Base-by-base conservation (phyloP, 768 basidiomycete genomes). In the Leccinum subtestaceum region DNA sequence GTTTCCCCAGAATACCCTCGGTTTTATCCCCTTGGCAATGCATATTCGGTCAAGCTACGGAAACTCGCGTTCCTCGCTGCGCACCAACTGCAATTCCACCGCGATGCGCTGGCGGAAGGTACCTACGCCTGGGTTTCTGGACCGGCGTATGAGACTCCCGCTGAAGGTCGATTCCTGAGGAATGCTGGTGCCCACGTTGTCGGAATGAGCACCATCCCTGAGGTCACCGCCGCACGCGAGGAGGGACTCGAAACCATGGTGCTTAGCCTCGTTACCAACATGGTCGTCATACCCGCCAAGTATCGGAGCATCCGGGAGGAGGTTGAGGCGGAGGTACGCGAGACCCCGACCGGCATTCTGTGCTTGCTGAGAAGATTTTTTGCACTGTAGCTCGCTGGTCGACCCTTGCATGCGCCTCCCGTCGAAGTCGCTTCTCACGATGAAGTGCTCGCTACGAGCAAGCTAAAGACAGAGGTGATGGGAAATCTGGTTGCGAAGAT, bases 141-240 rank as follows among this genome's bases (percentile, higher is more conserved):
- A 0, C 93, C 94, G 13, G 90, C 91, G 8, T 95, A 95, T 68
- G 93, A 95, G 74, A 91, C 90, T 1, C 85, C 89, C 2, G 93
- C 91, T 0, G 93, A 96, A 65, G 93, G 92, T 32, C 78, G 86
- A 51, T 86, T 94, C 74, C 75, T 95, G 43, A 76, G 88, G 15
- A 73, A 75, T 8, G 85, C 84, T 0, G 93, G 93, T 3, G 93
- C 88, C 1, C 91, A 93, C 65, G 89, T 94, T n/a, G 93, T 95
- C 2, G 93, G 93, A 2, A 95, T 95, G 93, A 93, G 90, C 64
- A 95, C 94, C 0, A 83, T 95, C 15, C 93, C 93, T 0, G 93
- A 95, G 73, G 93, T 95, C 25, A 76, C 94, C 23, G 89, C 85
- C 0, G 93, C 89, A 9, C 74, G 84, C 51, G 86, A 92, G 68